Base-by-base conservation (phyloP, 352 stramenopile genomes). In the Pythium aphanidermatum region DNA sequence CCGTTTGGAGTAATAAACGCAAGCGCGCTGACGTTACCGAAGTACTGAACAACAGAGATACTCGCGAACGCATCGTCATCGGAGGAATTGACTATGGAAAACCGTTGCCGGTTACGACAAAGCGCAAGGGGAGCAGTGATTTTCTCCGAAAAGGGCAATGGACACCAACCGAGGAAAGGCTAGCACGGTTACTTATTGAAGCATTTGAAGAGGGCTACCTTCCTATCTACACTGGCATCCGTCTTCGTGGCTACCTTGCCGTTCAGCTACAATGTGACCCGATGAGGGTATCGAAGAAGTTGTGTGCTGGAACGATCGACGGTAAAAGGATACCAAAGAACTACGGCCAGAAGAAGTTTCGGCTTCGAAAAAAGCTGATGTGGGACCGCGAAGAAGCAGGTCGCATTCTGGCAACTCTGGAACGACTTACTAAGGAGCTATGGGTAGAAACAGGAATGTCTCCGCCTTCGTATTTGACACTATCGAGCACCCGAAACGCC, bases 281-380 rank as follows among this genome's bases (percentile, higher is more conserved):
- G 27, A 91, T 91, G 79, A 63, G 79, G 10, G 71, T 91, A 29
- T 86, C 74, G 14, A 91, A 91, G 61, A 91, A 91, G 33, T 62
- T 91, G 24, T 87, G 75, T 37, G 73, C 74, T 9, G 76, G 76
- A 3, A 66, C 58, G 8, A 79, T 91, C 33, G 74, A 85, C 37
- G 74, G 74, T 35, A 84, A 84, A 37, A 52, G 54, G 5, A 70
- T 91, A 34, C 71, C 79, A 0, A 88, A 82, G 37, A 91, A 91
- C 45, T 89, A 79, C 39, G 77, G 77, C 3, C 77, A 89, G 55
- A 80, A 83, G 51, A 89, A 86, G 46, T 89, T 84, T 35, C 77
- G 79, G 17, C 61, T 83, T 25, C 69, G 74, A 7, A 82, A 83
- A 41, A 83, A 85, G 48, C 26, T 32, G 10, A 16, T 70, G 1